A percentile compares a stretch with the other conserved stretches of the same genome.
Evolutionary conservation across 305 asterid species (phyloP).

Genomic region (Fraxinus platypoda): DNA sequence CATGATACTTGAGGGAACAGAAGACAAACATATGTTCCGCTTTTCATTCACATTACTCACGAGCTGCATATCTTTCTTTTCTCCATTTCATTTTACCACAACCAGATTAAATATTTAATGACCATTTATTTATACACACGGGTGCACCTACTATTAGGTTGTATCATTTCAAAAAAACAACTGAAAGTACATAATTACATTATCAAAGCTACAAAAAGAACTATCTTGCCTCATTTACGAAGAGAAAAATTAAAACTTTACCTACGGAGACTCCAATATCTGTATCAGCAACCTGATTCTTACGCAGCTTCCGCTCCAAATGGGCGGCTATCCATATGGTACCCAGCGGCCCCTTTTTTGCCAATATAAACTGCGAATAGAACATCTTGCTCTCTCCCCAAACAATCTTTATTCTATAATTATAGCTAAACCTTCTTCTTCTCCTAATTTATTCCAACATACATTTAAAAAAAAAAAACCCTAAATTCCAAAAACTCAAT

Average conservation of each 20-base stretch:
- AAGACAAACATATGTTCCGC: background rate
- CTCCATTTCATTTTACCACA: constrained; percentile 3
- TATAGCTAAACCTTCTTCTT: background rate
- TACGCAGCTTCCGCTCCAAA: constrained; percentile 93
- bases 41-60: background rate
- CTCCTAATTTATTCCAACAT: background rate
- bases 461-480: background rate
- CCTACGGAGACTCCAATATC: constrained; percentile 99
- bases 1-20: background rate
- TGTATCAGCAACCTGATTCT: constrained; percentile 99
- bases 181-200: background rate
- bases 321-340: constrained; percentile 99
- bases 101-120: background rate
- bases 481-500: background rate
- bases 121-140: background rate
- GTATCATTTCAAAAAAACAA: background rate
- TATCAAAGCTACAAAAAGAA: background rate
- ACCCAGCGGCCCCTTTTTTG: constrained; percentile 94
- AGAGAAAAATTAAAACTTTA: constrained; percentile 25
- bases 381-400: constrained; percentile 49
- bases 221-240: background rate
- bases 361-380: constrained; percentile 91
- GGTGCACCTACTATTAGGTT: background rate
- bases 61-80: background rate
- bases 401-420: background rate